phyloP scores from a whole-genome alignment of 2,329 filamentous ascomycete species.

The Pseudopyricularia javanii region DNA sequence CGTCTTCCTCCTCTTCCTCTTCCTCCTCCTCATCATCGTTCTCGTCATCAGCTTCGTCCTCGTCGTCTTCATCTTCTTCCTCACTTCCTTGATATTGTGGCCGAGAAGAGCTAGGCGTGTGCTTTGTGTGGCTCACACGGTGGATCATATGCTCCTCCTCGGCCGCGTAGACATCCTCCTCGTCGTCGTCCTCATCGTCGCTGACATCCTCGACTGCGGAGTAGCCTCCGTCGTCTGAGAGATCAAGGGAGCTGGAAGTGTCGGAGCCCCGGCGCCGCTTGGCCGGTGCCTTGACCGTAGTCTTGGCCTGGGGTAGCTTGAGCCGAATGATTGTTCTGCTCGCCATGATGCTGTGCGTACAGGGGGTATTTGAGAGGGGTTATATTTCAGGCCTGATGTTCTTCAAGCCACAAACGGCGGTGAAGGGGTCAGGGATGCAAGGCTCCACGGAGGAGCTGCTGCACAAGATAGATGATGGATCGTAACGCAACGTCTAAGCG shows the following conservation, averaged over 20 bases:
- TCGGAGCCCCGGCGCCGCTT: constrained; percentile 35
- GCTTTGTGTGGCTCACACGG: constrained; percentile 24
- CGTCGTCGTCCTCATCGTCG: constrained; percentile 66
- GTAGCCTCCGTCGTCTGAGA: constrained; percentile 60
- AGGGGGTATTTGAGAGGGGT: constrained; percentile 5
- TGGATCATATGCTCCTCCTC: constrained; percentile 65
- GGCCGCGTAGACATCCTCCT: constrained; percentile 63
- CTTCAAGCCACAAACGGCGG: constrained; percentile 20
- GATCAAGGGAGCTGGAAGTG: constrained; percentile 37
- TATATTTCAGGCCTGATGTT: constrained; percentile 4
- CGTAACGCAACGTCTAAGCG: background rate
- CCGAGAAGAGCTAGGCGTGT: constrained; percentile 35
- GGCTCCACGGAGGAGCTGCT: background rate
- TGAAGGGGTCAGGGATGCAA: constrained; percentile 11
- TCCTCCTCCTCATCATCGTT: constrained; percentile 27
- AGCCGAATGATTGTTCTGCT: constrained; percentile 36
- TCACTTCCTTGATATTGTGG: constrained; percentile 25
- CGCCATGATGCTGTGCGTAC: constrained; percentile 27
- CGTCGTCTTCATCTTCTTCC: constrained; percentile 23
- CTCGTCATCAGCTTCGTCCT: constrained; percentile 22
- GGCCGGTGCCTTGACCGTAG: background rate
- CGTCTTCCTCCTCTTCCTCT: constrained; percentile 22
- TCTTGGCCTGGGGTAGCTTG: constrained; percentile 19
- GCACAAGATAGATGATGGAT: background rate
- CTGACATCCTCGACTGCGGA: constrained; percentile 69